Evolutionary conservation across 768 basidiomycete species (phyloP), one percentile per base, ranked within the genome.

Genomic region (Nevesoporus exiguus): DNA sequence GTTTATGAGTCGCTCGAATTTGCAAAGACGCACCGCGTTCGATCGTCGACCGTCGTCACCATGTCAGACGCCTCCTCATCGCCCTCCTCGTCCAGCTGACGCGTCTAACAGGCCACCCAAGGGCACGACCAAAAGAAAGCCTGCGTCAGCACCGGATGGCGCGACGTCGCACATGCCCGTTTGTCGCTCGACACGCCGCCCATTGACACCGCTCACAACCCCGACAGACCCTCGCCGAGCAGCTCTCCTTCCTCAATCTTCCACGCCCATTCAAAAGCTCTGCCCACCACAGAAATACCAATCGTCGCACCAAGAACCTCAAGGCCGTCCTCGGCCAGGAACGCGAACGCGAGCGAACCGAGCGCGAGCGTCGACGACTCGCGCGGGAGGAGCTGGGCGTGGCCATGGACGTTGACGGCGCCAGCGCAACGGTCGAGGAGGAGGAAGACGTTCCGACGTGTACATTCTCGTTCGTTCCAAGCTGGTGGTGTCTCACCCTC

Each of bases 181-280:
- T 13, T 19, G 47, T 54, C 31, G 5, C 3, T 5, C 19, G 29
- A 10, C 15, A 2, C 31, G 24, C 11, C 31, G 24, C 11, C 6
- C 41, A 6, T 24, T 1, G 27, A 22, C 19, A 30, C 21, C 49
- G 24, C 37, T 48, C 29, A 31, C 39, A 1, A 6, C 9, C 3
- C 22, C 31, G 9, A 45, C 61, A 91, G 89, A 82, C 83, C 36
- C 73, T 91, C 43, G 84, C 83, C 10, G 88, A 88, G 60, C 83
- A 88, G 50, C 71, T 90, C 17, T 92, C 90, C 0, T 88, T 86
- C 61, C 73, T 88, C 3, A 80, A 89, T 52, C 70, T 69, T 25
- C 84, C 86, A 0, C 79, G 86, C 0, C 86, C 89, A 0, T 93
- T 93, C 76, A 93, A 93, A 71, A 90, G 85, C 59, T 77, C 81